Percentiles rank a stretch among this genome's conserved stretches.
These are phyloP conservation scores for Adansonia digitata DNA, from an alignment of 345 rosid genomes.

Conservation along the genomic window DNA sequence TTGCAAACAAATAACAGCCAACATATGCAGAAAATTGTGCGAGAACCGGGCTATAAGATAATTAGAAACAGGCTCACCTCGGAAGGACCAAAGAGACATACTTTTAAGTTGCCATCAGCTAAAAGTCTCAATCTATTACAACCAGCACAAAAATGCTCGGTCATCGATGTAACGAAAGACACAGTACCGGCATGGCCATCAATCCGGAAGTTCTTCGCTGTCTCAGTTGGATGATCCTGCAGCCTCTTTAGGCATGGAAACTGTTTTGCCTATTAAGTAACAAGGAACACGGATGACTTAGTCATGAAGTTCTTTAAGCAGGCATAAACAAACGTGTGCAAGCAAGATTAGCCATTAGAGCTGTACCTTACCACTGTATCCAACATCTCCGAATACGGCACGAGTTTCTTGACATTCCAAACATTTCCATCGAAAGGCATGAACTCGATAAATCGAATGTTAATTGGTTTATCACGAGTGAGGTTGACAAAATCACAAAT, in stretches of 20 bases:
- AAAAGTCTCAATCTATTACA: constrained; percentile 93
- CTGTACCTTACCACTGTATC: constrained; percentile 93
- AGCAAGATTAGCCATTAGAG: constrained; percentile 22
- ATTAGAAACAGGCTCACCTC: constrained; percentile 45
- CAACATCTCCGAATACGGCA: constrained; percentile 72
- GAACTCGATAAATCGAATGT: constrained; percentile 94
- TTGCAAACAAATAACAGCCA: neutral
- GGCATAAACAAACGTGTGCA: constrained; percentile 5
- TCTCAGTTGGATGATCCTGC: constrained; percentile 74
- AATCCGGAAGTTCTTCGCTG: constrained; percentile 83
- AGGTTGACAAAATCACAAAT: constrained; percentile 87
- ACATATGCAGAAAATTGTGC: neutral
- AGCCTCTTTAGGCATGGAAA: constrained; percentile 55
- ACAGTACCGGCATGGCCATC: constrained; percentile 83
- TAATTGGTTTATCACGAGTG: constrained; percentile 72
- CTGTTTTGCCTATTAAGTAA: constrained; percentile 38
- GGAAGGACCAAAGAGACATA: constrained; percentile 97
- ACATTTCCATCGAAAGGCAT: constrained; percentile 99
- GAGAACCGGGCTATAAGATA: neutral
- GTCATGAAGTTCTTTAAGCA: constrained; percentile 3
- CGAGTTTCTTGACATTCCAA: constrained; percentile 89
- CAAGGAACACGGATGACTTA: constrained; percentile 12
- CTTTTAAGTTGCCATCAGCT: constrained; percentile 98
- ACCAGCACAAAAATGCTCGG: constrained; percentile 95
- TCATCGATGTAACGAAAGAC: constrained; percentile 97